Base-by-base conservation (phyloP, 768 basidiomycete genomes). In the Phylloporus rhodoxanthus region DNA sequence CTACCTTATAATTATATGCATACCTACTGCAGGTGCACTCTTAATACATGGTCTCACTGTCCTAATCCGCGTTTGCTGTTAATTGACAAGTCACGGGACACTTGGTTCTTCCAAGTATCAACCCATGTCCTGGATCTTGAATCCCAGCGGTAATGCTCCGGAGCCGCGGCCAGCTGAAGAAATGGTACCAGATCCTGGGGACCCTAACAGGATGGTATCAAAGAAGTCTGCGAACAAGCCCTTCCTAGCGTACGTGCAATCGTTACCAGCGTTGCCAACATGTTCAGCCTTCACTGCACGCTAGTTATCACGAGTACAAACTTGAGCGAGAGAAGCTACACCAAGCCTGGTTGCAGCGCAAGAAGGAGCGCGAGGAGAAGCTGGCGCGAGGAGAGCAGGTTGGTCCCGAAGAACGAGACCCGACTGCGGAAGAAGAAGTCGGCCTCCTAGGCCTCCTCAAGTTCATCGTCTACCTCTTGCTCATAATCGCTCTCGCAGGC, bases 151-250 rank as follows among this genome's bases (percentile, higher is more conserved):
- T 13, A 63, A 70, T 46, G 58, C 63, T 21, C 63, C 71, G 34
- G 63, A 70, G 30, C 70, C 68, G 23, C 74, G 72, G 26, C 56
- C 71, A 34, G 60, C 74, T 10, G 67, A 71, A 44, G 72, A 78
- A 48, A 79, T 78, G 68, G 79, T 82, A 4, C 65, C 71, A 56
- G 86, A 88, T 67, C 85, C 85, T 47, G 55, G 67, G 46, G 78
- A 84, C 53, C 79, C 83, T 2, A 75, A 77, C 50, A 77, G 87
- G 57, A 78, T 79, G 74, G 88, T 94, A 33, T 79, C 85, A 23
- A 80, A 79, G 55, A 95, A 94, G 72, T 69, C 80, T 37, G 89
- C 91, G 26, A 96, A 95, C 70, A 74, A 76, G 51, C 89, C 93
- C 8, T 92, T 90, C 69, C 78, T 94, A 25, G 81, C 81, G 82